phyloP scores from a whole-genome alignment of 148 eudicot species.

The Chenopodium album region DNA sequence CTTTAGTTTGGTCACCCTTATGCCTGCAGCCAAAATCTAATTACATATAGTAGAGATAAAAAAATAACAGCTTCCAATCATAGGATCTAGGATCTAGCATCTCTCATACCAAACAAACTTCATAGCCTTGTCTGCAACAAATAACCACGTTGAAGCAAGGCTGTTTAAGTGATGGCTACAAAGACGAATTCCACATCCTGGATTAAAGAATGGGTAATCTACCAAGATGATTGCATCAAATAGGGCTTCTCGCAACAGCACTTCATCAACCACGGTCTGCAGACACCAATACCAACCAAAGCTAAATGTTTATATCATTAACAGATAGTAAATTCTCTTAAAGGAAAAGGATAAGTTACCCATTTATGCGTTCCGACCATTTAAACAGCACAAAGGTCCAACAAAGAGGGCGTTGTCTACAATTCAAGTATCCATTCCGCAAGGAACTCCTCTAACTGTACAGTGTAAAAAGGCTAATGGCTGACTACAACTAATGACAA shows the following conservation, averaged over 20 bases:
- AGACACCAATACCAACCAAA: constrained; percentile 17
- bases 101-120: constrained; percentile 53
- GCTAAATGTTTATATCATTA: constrained; percentile 13
- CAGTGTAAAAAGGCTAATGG: constrained; percentile 8
- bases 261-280: constrained; percentile 53
- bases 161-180: constrained; percentile 42
- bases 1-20: constrained; percentile 38
- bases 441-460: constrained; percentile 18
- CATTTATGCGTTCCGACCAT: constrained; percentile 18
- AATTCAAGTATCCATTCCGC: constrained; percentile 12
- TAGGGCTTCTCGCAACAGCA: constrained; percentile 42
- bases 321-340: background rate
- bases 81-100: background rate
- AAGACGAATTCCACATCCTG: constrained; percentile 40
- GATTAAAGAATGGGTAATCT: constrained; percentile 46
- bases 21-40: constrained; percentile 42
- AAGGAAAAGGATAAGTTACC: constrained; percentile 16
- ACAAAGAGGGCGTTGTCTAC: background rate
- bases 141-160: constrained; percentile 61
- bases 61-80: constrained; percentile 20
- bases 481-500: constrained; percentile 15
- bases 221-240: constrained; percentile 56
- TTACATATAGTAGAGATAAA: constrained; percentile 1
- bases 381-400: constrained; percentile 7
- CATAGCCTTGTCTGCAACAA: constrained; percentile 64